phyloP scores from a whole-genome alignment of 495 filamentous ascomycete species.

The Ascobolus immersus region DNA sequence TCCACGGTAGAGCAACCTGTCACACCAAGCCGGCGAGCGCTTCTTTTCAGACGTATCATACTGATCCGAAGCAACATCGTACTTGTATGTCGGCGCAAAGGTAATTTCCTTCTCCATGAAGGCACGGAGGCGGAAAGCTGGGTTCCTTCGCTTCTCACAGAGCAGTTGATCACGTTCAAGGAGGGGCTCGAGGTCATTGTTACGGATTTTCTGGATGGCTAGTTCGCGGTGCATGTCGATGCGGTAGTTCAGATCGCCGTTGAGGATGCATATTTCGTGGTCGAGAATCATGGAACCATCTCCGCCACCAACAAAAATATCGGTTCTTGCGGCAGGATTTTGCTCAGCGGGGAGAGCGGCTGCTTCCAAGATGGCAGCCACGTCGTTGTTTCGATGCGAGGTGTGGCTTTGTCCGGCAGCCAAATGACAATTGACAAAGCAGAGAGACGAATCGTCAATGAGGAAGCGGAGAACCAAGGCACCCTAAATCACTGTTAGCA shows the following conservation, averaged over 20 bases:
- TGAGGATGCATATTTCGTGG: constrained; percentile 84
- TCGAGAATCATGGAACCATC: constrained; percentile 92
- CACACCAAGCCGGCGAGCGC: constrained; percentile 90
- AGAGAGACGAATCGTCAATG: constrained; percentile 74
- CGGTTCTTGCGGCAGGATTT: constrained; percentile 31
- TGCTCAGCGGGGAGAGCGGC: constrained; percentile 40
- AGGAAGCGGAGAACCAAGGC: constrained; percentile 77
- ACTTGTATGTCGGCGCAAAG: constrained; percentile 94
- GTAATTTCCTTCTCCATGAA: constrained; percentile 70
- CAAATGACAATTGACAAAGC: constrained; percentile 93
- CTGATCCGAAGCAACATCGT: constrained; percentile 78
- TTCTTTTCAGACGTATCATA: constrained; percentile 93
- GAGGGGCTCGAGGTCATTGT: constrained; percentile 64
- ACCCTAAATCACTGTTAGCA: constrained; percentile 23
- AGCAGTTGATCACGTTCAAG: constrained; percentile 85
- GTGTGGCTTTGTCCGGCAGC: constrained; percentile 83
- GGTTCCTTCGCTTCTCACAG: constrained; percentile 61
- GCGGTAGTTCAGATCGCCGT: constrained; percentile 93
- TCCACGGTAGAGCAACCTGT: constrained; percentile 69
- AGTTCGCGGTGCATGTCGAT: constrained; percentile 89
- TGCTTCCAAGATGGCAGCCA: constrained; percentile 69
- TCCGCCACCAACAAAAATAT: constrained; percentile 67
- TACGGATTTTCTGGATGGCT: constrained; percentile 56
- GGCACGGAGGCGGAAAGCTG: constrained; percentile 59
- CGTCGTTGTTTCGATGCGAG: constrained; percentile 72